These are phyloP conservation scores for Calonectria pteridis DNA, from an alignment of 2,329 filamentous ascomycete genomes.

Conservation along the genomic window DNA sequence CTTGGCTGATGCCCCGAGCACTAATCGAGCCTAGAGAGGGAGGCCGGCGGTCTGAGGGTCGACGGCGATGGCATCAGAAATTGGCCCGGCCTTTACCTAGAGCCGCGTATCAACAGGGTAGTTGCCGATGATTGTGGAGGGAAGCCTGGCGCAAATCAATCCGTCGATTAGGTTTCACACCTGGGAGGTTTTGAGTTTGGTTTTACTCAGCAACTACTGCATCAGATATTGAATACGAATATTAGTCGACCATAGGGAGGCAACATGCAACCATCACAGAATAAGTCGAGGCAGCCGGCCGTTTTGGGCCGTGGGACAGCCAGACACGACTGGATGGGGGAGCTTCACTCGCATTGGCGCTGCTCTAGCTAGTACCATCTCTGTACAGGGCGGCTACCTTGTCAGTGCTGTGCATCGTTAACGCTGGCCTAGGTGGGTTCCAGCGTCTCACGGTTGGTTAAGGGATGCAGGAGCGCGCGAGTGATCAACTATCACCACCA, in stretches of 20 bases:
- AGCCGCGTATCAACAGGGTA: slow-evolving; percentile 9
- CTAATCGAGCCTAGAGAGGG: background rate
- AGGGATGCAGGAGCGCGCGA: background rate
- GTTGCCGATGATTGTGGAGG: slow-evolving; percentile 6
- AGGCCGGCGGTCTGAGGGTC: background rate
- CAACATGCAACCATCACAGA: slow-evolving; percentile 1
- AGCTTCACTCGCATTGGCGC: background rate
- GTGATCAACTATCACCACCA: background rate
- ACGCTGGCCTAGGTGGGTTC: background rate
- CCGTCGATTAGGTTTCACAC: slow-evolving; percentile 10
- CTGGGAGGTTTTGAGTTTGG: background rate
- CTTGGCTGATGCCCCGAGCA: slow-evolving; percentile 2
- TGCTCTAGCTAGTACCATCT: background rate
- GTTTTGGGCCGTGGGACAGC: background rate
- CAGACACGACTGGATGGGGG: background rate
- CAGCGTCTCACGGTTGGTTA: background rate
- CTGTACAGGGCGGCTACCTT: background rate
- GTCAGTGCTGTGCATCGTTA: slow-evolving; percentile 1
- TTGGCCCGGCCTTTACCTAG: background rate
- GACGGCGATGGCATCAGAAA: slow-evolving; percentile 2
- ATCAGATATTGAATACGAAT: slow-evolving; percentile 12
- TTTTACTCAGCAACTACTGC: slow-evolving; percentile 8
- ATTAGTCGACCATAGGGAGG: background rate
- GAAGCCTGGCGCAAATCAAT: slow-evolving; percentile 5
- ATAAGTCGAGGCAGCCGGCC: background rate